phyloP scores from a whole-genome alignment of 2,329 filamentous ascomycete species.

The Aspergillus arachidicola region DNA sequence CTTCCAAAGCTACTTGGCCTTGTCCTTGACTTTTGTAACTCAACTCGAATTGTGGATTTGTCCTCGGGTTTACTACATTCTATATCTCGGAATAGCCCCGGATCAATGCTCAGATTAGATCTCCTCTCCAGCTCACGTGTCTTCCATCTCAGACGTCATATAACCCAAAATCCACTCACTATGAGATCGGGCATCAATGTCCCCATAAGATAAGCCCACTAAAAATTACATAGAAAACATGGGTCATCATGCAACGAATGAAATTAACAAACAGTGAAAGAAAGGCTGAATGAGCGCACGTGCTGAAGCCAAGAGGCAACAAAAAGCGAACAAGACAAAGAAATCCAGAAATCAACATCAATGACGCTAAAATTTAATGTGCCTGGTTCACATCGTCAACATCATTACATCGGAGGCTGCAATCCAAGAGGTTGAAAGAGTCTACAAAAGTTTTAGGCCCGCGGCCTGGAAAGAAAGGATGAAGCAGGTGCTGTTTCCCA shows the following conservation, averaged over 20 bases:
- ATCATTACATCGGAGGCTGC: slow-evolving; percentile 51
- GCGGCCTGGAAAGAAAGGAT: slow-evolving; percentile 6
- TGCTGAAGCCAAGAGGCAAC: background rate
- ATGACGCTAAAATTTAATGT: slow-evolving; percentile 18
- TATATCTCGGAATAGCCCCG: background rate
- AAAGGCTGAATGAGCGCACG: slow-evolving; percentile 3
- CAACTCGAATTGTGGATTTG: background rate
- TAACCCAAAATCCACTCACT: background rate
- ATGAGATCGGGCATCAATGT: slow-evolving; percentile 1
- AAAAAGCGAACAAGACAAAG: slow-evolving; percentile 4
- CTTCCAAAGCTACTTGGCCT: background rate
- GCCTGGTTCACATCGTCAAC: slow-evolving; percentile 47
- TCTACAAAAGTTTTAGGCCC: slow-evolving; percentile 18
- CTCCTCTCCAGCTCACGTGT: background rate
- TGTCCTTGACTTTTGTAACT: background rate
- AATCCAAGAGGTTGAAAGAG: slow-evolving; percentile 30
- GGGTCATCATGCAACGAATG: slow-evolving; percentile 2
- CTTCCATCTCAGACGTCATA: slow-evolving; percentile 1
- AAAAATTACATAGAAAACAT: slow-evolving; percentile 7
- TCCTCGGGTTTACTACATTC: background rate
- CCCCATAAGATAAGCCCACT: background rate
- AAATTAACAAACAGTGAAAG: slow-evolving; percentile 3
- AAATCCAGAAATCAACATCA: slow-evolving; percentile 6
- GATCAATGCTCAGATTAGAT: background rate
- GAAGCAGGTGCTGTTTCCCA: slow-evolving; percentile 9